Evolutionary conservation across 768 basidiomycete genomes (phyloP), one percentile per base, ranked within the genome.

Genomic region (Gelatoporia subvermispora): DNA sequence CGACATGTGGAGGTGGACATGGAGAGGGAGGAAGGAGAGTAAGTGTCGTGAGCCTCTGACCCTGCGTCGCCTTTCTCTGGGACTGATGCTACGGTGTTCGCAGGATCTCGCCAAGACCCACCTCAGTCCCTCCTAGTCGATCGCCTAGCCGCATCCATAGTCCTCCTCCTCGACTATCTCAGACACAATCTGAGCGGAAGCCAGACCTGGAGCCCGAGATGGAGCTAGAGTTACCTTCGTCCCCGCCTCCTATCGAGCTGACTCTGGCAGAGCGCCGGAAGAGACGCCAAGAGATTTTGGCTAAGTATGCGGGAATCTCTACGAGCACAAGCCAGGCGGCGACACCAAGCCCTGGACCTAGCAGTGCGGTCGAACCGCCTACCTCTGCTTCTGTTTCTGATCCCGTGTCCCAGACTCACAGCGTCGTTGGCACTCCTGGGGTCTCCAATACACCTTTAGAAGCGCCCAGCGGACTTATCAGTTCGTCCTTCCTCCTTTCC

Each of bases 1-100:
- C 43, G 2, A 45, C 53, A 17, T 41, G 51, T 4, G 62, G 50
- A 41, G 56, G 65, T 11, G 28, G 77, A 77, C 45, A 78, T 80
- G 11, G 88, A 90, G 56, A 85, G 68, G 64, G 88, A 93, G 71
- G 93, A 94, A 76, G 92, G 88, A 75, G 93, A 95, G 91, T 94
- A 69, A 87, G 93, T 93, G 58, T 73, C 65, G 65, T 65, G 57
- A 62, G 53, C 46, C 45, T 45, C 42, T 31, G 35, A 20, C 35
- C 38, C 9, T 20, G 41, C 44, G 53, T 44, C 47, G 16, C 41
- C 22, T 37, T 3, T 31, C 39, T 43, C 54, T 36, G 35, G 34
- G 8, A 39, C 17, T 48, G 15, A 45, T 49, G 45, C 40, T 43
- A 35, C 53, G 46, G 22, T 50, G 35, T 28, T 48, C 36, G 21